These are phyloP conservation scores for Iris pallida DNA, from an alignment of 116 monocot genomes.

Conservation along the genomic window DNA sequence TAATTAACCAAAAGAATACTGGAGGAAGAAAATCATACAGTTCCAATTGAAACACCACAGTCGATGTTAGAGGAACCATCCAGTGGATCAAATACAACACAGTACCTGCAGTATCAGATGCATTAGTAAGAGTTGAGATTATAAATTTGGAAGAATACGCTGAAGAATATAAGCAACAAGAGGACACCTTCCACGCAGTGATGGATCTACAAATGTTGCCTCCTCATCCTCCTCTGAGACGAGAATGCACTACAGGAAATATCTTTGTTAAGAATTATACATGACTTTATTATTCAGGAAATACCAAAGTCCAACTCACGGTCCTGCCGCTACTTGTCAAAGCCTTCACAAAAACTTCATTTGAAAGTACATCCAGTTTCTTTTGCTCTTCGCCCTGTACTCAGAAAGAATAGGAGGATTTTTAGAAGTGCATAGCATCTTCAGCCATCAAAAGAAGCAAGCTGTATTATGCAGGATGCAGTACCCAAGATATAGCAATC, in stretches of 20 bases:
- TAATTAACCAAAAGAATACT: not conserved
- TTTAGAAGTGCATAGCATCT: too few relatives aligned
- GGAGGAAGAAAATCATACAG: conserved; percentile 37
- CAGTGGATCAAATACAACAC: conserved; percentile 91
- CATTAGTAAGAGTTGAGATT: too few relatives aligned
- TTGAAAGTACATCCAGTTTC: conserved; percentile 90
- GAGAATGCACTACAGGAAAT: conserved; percentile 54
- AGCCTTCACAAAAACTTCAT: conserved; percentile 91
- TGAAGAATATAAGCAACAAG: too few relatives aligned
- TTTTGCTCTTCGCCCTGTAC: conserved; percentile 88
- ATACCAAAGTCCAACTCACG: conserved; percentile 21
- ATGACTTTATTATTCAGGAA: too few relatives aligned
- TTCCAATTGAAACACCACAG: conserved; percentile 96
- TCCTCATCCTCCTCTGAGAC: conserved; percentile 95
- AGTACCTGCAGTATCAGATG: conserved; percentile 45
- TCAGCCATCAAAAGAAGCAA: too few relatives aligned
- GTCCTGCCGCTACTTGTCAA: conserved; percentile 77
- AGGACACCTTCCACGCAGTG: conserved; percentile 29
- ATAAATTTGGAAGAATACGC: too few relatives aligned
- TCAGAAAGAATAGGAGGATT: not conserved
- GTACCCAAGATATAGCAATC: too few relatives aligned
- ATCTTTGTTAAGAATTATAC: too few relatives aligned
- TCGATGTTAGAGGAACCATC: conserved; percentile 99
- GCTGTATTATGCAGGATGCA: too few relatives aligned
- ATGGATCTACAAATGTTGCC: conserved; percentile 75